A percentile compares a stretch with the other conserved stretches of the same genome.
These are phyloP conservation scores for Selaginella tamariscina DNA, from an alignment of 75 land plant genomes.

Conservation along the genomic window DNA sequence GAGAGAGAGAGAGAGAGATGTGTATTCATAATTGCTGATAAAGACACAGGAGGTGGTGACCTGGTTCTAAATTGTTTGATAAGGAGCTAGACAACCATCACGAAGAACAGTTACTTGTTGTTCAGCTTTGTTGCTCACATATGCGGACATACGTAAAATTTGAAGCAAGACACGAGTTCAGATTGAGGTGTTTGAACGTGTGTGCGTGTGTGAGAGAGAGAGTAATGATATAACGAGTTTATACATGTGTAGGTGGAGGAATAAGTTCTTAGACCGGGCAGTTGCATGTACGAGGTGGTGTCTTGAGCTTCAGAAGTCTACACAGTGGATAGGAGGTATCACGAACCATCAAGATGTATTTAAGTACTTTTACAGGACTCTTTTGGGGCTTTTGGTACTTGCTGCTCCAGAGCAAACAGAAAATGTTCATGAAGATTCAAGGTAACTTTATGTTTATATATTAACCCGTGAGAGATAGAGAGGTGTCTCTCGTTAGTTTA, in stretches of 20 bases:
- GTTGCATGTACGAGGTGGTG: conserved; percentile 35
- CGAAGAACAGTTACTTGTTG: conserved; percentile 75
- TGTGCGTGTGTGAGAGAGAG: no score
- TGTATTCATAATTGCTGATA: no score
- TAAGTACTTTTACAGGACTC: conserved; percentile 50
- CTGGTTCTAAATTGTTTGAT: conserved; percentile 73
- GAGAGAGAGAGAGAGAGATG: no score
- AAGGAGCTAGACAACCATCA: conserved; percentile 98
- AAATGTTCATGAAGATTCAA: no score
- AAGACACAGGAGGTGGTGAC: conserved; percentile 31
- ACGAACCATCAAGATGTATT: conserved; percentile 91
- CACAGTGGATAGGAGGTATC: conserved; percentile 79
- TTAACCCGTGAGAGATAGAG: no score
- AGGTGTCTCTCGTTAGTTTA: no score
- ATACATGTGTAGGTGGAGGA: conserved; percentile 38
- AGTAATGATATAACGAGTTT: no score
- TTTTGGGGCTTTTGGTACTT: conserved; percentile 54
- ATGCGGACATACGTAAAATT: conserved; percentile 35
- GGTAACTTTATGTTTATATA: no score
- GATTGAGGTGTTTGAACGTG: no score
- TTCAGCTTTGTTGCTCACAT: conserved; percentile 80
- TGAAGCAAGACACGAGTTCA: background rate
- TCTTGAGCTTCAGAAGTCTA: conserved; percentile 19
- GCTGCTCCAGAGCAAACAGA: conserved; percentile 20
- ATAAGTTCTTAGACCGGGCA: conserved; percentile 38